Evolutionary conservation across 2,329 filamentous ascomycete genomes (phyloP), one percentile per base, ranked within the genome.

Genomic region (Uncinocarpus reesii): DNA sequence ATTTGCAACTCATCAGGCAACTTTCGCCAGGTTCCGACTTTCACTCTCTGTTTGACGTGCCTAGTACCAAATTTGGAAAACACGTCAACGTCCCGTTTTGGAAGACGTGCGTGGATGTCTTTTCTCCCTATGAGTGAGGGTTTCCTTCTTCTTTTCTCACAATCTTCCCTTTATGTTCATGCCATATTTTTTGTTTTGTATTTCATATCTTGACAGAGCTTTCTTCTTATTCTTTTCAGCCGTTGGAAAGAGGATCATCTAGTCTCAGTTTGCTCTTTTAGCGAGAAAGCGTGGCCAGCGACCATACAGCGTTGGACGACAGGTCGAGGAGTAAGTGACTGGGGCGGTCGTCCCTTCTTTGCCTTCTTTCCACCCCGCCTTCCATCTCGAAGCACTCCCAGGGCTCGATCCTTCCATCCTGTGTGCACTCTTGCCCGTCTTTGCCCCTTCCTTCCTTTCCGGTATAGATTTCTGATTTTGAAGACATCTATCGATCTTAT

Each of bases 401-500:
- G n/a, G 8, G 13, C 42, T 45, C 21, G 32, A n/a, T 47, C 34
- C 35, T 21, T 16, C 36, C 31, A n/a, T n/a, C 42, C 16, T 48
- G 50, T 54, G 51, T 50, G 43, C 53, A 49, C 57, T 55, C 54
- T 42, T 54, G 54, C 49, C 51, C 3, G 18, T 37, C 15, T 11
- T 37, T 11, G 7, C 13, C 18, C 23, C 21, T 37, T 40, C 38
- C 28, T 26, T 44, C 28, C 31, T 38, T 32, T 52, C 29, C 47
- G 36, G 36, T 16, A 36, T 49, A 10, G 18, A 23, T 41, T 40
- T 16, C 20, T 32, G n/a, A 41, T 42, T 46, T 51, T 34, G 29
- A 18, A 36, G 44, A 23, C 41, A 37, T 48, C 21, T 38, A 16
- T n/a, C n/a, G n/a, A n/a, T 24, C 21, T 46, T 28, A 11, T 42